A percentile compares a stretch with the other conserved stretches of the same genome.
These are phyloP conservation scores for Yarrowia sp. DNA, from an alignment of 805 yeast genomes.

Conservation along the genomic window DNA sequence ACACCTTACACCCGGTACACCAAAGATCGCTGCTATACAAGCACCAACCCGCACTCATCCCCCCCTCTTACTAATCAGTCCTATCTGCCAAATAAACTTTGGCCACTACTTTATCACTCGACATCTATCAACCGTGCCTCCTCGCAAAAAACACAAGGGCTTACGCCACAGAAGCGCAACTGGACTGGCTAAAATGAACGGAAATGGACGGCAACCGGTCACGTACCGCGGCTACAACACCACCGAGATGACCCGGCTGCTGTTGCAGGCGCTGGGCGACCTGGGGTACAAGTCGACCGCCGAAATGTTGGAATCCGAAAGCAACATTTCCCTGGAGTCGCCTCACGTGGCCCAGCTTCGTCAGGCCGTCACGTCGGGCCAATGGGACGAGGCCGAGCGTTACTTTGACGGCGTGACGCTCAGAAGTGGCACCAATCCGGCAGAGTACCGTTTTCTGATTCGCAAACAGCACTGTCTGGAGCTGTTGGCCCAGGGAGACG, in stretches of 20 bases:
- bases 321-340: slow-evolving; percentile 51
- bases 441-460: slow-evolving; percentile 50
- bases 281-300: slow-evolving; percentile 57
- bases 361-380: slow-evolving; percentile 53
- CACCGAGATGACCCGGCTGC: slow-evolving; percentile 56
- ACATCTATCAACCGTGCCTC: slow-evolving; percentile 27
- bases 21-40: no score
- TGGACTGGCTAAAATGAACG: slow-evolving; percentile 30
- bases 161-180: slow-evolving; percentile 17
- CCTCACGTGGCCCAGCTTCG: slow-evolving; percentile 54
- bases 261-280: slow-evolving; percentile 60
- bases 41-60: no score
- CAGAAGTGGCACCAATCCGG: slow-evolving; percentile 43
- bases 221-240: slow-evolving; percentile 47
- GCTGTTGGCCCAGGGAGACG: slow-evolving; percentile 50
- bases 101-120: slow-evolving; percentile 17
- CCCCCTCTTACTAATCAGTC: no score
- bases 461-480: slow-evolving; percentile 56
- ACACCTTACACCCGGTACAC: no score
- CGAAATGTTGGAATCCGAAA: slow-evolving; percentile 52
- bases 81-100: slow-evolving; percentile 9
- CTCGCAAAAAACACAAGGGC: slow-evolving; percentile 35
- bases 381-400: slow-evolving; percentile 53
- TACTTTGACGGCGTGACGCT: slow-evolving; percentile 47
- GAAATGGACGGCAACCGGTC: slow-evolving; percentile 22